These are phyloP conservation scores for Kondoa malvinella DNA, from an alignment of 768 basidiomycete genomes.

Conservation along the genomic window DNA sequence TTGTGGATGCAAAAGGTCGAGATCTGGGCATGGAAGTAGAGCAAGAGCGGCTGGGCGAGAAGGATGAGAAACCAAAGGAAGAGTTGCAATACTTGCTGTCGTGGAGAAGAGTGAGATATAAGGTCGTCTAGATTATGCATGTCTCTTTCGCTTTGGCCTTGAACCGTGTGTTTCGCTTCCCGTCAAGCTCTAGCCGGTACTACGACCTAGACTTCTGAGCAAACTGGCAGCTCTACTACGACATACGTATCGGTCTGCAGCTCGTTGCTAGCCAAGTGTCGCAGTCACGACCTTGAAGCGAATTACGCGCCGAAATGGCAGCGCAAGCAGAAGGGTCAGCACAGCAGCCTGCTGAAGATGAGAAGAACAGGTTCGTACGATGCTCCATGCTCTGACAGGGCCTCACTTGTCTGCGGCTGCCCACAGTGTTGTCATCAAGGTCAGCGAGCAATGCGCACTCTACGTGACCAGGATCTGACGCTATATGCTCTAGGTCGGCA, in stretches of 20 bases:
- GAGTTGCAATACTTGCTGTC: not conserved
- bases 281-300: not conserved
- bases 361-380: constrained; percentile 12
- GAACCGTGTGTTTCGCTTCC: too few species aligned
- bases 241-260: too few species aligned
- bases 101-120: not conserved
- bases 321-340: constrained; percentile 1
- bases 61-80: not conserved
- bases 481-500: constrained; percentile 53
- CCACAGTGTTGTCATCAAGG: constrained; percentile 22
- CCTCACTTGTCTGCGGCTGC: too few species aligned
- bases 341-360: constrained; percentile 3
- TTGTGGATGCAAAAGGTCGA: not conserved
- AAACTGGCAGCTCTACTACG: too few species aligned
- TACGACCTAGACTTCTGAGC: too few species aligned
- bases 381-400: constrained; percentile 1
- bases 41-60: not conserved
- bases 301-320: not conserved
- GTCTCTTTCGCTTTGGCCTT: not conserved
- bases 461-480: not conserved
- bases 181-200: too few species aligned
- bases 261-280: too few species aligned
- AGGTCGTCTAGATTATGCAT: not conserved
- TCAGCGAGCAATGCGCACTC: not conserved
- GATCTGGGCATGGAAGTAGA: not conserved